phyloP scores from a whole-genome alignment of 2,329 filamentous ascomycete genomes.

The Sporothrix humicola region DNA sequence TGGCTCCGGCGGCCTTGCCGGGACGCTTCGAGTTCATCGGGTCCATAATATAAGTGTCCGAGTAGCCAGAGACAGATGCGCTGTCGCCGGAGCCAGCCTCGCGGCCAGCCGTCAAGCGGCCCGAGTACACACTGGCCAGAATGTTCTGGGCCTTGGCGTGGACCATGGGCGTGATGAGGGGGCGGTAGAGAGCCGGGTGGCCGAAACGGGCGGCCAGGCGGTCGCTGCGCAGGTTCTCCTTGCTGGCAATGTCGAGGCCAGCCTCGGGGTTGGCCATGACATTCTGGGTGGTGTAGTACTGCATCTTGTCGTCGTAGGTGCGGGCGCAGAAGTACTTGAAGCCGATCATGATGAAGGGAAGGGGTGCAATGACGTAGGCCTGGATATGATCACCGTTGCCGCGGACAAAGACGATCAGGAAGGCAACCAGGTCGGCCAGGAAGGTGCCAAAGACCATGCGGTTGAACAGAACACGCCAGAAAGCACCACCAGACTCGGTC shows the following conservation, averaged over 20 bases:
- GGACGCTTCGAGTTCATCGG: conserved; percentile 73
- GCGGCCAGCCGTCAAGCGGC: conserved; percentile 72
- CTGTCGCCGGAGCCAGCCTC: conserved; percentile 62
- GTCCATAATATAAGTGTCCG: conserved; percentile 80
- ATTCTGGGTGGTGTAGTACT: conserved; percentile 76
- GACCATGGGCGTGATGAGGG: conserved; percentile 93
- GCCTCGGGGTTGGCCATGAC: conserved; percentile 54
- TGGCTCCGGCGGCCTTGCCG: conserved; percentile 44
- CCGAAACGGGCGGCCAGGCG: conserved; percentile 80
- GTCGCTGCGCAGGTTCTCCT: conserved; percentile 64
- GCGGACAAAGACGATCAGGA: conserved; percentile 74
- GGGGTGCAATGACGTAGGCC: conserved; percentile 72
- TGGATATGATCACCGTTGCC: conserved; percentile 64
- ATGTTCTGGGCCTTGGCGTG: conserved; percentile 87
- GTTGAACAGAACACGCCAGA: conserved; percentile 92
- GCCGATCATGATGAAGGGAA: conserved; percentile 75
- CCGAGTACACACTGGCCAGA: conserved; percentile 83
- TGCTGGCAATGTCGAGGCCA: conserved; percentile 53
- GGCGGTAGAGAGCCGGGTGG: conserved; percentile 87
- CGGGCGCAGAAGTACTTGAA: conserved; percentile 87
- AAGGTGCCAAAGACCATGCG: conserved; percentile 84
- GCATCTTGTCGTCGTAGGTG: conserved; percentile 77
- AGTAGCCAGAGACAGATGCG: conserved; percentile 72
- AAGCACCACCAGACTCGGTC: conserved; percentile 90
- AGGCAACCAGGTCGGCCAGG: conserved; percentile 78